A percentile compares a stretch with the other conserved stretches of the same genome.
phyloP scores from a whole-genome alignment of 2,329 filamentous ascomycete species.

The Ascosphaera acerosa region DNA sequence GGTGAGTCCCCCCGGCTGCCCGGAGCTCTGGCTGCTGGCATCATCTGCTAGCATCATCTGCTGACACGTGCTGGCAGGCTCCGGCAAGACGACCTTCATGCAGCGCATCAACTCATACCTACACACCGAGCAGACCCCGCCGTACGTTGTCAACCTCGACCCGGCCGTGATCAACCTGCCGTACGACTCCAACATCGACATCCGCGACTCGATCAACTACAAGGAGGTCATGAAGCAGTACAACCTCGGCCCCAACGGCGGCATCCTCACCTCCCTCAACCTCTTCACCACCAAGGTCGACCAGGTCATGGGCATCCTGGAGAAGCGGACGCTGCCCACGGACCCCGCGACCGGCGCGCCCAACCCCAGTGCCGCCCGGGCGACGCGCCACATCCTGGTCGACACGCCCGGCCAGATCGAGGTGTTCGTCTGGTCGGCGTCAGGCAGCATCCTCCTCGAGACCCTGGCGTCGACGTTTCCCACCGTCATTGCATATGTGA shows the following conservation, averaged over 20 bases:
- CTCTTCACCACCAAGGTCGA: conserved; percentile 96
- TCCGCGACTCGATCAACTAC: conserved; percentile 96
- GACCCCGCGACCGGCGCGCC: conserved; percentile 24
- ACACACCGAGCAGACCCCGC: conserved; percentile 51
- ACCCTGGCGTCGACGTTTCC: conserved; percentile 84
- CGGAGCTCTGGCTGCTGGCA: neutral
- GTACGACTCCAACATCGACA: conserved; percentile 95
- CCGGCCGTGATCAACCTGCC: conserved; percentile 82
- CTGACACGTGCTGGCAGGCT: conserved; percentile 34
- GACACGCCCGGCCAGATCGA: conserved; percentile 97
- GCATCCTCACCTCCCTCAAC: conserved; percentile 85
- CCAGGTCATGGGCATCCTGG: conserved; percentile 67
- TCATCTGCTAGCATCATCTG: neutral
- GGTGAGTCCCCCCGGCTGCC: conserved; percentile 23
- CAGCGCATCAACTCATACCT: conserved; percentile 89
- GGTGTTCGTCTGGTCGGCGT: conserved; percentile 95
- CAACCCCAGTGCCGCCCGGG: conserved; percentile 22
- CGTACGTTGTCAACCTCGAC: conserved; percentile 93
- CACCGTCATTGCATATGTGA: conserved; percentile 89
- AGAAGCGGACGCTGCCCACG: conserved; percentile 55
- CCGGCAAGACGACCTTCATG: conserved; percentile 99
- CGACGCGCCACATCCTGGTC: conserved; percentile 63
- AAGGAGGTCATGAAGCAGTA: conserved; percentile 99
- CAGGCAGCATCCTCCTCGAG: conserved; percentile 78
- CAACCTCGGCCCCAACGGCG: conserved; percentile 89